phyloP scores from a whole-genome alignment of 768 basidiomycete genomes.

The Mycena polygramma region DNA sequence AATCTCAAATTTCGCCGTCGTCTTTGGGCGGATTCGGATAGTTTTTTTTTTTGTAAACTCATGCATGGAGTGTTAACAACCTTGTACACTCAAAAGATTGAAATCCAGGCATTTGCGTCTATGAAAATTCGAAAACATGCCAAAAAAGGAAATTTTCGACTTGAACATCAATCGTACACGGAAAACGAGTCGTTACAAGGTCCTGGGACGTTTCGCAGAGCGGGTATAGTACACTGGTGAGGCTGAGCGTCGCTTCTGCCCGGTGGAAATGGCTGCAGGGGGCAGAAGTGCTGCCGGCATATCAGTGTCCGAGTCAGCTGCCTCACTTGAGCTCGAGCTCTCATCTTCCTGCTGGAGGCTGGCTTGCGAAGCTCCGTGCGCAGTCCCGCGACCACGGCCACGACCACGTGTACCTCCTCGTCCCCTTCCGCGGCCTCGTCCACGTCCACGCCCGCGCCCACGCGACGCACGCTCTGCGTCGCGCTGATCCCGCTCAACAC shows the following conservation, averaged over 20 bases:
- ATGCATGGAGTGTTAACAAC: not conserved
- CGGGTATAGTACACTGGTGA: not conserved
- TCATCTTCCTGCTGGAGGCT: not conserved
- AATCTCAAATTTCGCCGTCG: not conserved
- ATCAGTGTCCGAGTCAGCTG: not conserved
- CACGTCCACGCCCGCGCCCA: not conserved
- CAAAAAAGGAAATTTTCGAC: not conserved
- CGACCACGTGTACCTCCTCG: not conserved
- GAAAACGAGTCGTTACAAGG: not conserved
- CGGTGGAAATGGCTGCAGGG: not conserved
- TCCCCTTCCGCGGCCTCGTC: not conserved
- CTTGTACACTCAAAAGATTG: not conserved
- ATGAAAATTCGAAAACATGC: not conserved
- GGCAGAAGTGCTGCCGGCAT: not conserved
- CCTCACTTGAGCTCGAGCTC: not conserved
- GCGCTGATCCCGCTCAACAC: not conserved
- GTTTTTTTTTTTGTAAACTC: not conserved
- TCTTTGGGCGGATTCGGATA: not conserved
- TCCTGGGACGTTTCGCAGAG: not conserved
- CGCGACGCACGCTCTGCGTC: not conserved
- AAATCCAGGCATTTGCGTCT: not conserved
- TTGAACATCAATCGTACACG: not conserved
- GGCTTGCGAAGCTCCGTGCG: not conserved
- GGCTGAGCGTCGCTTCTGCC: not conserved
- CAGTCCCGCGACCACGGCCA: not conserved